A percentile compares a stretch with the other conserved stretches of the same genome.
phyloP scores from a whole-genome alignment of 2,329 filamentous ascomycete species.

The Colletotrichum acutatum region DNA sequence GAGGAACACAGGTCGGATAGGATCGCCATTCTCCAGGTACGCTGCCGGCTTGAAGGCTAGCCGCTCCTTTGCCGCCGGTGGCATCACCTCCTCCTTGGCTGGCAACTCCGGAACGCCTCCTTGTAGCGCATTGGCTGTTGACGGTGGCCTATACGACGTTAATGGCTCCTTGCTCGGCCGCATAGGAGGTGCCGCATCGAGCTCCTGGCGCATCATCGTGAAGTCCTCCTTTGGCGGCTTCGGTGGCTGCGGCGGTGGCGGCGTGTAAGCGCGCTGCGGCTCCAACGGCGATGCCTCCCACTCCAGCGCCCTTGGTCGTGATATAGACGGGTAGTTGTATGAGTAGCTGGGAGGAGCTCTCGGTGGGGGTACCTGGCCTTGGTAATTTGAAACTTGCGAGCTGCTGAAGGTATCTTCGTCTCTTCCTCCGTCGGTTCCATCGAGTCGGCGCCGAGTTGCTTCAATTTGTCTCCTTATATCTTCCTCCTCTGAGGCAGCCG shows the following conservation, averaged over 20 bases:
- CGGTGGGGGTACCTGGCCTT: constrained; percentile 36
- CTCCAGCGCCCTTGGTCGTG: constrained; percentile 59
- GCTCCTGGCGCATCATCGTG: constrained; percentile 13
- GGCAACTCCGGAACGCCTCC: constrained; percentile 46
- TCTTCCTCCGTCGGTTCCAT: constrained; percentile 45
- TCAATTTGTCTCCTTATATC: constrained; percentile 65
- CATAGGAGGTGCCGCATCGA: constrained; percentile 26
- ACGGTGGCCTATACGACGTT: constrained; percentile 10
- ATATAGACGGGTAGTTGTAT: constrained; percentile 69
- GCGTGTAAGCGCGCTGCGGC: constrained; percentile 26
- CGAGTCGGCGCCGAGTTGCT: constrained; percentile 58
- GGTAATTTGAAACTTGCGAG: constrained; percentile 37
- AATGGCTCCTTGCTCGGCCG: constrained; percentile 32
- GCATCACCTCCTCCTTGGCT: constrained; percentile 45
- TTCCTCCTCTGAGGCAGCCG: constrained; percentile 51
- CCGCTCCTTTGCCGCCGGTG: constrained; percentile 60
- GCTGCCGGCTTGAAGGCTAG: constrained; percentile 87
- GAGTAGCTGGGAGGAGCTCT: constrained; percentile 35
- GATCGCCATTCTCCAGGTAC: constrained; percentile 88
- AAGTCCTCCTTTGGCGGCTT: constrained; percentile 45
- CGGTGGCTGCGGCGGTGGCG: constrained; percentile 44
- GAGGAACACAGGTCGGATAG: constrained; percentile 88
- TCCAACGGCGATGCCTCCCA: constrained; percentile 48
- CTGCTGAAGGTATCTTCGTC: constrained; percentile 37
- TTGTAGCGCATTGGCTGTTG: neutral